Evolutionary conservation across 1,284 basidiomycete species (phyloP), one percentile per base, ranked within the genome.

Genomic region (Cronartium ribicola): DNA sequence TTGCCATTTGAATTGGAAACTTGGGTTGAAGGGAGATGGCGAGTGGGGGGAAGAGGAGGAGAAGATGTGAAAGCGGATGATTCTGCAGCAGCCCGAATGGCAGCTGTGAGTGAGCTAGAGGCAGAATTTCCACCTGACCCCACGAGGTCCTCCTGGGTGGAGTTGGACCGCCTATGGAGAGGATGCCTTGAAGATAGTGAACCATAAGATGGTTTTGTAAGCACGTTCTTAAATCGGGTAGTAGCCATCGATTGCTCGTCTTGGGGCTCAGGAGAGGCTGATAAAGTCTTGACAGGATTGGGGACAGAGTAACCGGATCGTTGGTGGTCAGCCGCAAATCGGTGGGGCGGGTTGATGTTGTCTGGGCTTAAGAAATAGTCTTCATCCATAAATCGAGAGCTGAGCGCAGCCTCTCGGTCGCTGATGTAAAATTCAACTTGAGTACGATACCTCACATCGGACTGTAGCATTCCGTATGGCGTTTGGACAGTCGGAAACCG

Each of bases 401-500:
- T 66, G 6, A 73, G 43, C 6, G 57, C 22, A 5, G 17, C 48
- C 36, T 73, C 64, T 17, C 44, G 43, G 51, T 73, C 64, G 13
- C 5, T 51, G 13, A 73, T 66, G 11, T 57, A 44, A 22, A 73
- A 73, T 29, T 73, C 55, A 22, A 66, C 43, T 29, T 66, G 63
- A 40, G 60, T 73, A 46, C 71, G 71, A 66, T 61, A 73, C 36
- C 13, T 66, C 39, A 73, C 51, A 4, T 22, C 22, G 41, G 71
- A 66, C 8, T 66, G 39, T 29, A 73, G 37, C 0, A 55, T 37
- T 8, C 71, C 71, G 20, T 40, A 36, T 36, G 71, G 41, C 20
- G 71, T 73, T 44, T 66, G 63, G 14, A 73, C 63, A 41, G 51
- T 20, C 40, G 71, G 64, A 60, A 73, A 73, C 10, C 60, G 14